These are phyloP conservation scores for Hypoxylon fuscum DNA, from an alignment of 495 filamentous ascomycete species.

Conservation along the genomic window DNA sequence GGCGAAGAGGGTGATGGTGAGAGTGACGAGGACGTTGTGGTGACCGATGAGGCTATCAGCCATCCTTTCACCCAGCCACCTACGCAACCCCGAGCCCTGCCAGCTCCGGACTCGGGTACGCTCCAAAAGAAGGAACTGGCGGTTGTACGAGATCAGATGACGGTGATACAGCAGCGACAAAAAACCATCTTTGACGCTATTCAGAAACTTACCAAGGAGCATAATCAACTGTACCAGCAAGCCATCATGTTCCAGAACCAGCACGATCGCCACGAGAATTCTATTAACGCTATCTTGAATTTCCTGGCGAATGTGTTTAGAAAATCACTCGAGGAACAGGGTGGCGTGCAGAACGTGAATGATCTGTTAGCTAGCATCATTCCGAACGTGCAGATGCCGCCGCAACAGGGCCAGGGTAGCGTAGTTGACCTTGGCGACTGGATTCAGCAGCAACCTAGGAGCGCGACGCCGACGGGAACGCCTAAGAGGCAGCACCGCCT, in stretches of 20 bases:
- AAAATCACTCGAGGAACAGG: constrained; percentile 66
- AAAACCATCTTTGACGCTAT: constrained; percentile 82
- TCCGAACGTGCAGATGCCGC: constrained; percentile 63
- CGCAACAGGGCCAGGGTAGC: constrained; percentile 60
- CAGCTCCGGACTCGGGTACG: constrained; percentile 52
- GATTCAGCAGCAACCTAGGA: constrained; percentile 55
- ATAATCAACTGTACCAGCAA: constrained; percentile 88
- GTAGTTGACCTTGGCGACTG: constrained; percentile 81
- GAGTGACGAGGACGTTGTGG: constrained; percentile 70
- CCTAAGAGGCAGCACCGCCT: constrained; percentile 58
- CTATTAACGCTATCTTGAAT: constrained; percentile 96
- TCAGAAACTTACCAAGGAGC: constrained; percentile 78
- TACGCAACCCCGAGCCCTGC: constrained; percentile 36
- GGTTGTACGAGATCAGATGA: constrained; percentile 79
- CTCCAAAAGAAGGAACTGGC: constrained; percentile 82
- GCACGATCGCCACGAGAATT: constrained; percentile 95
- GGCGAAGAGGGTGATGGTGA: constrained; percentile 76
- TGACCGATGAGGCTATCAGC: constrained; percentile 47
- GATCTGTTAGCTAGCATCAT: constrained; percentile 78
- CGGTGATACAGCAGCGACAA: constrained; percentile 84
- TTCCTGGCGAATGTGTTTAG: constrained; percentile 97
- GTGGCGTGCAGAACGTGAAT: constrained; percentile 72
- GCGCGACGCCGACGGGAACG: constrained; percentile 47
- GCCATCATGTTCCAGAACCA: constrained; percentile 87
- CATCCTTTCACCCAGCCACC: constrained; percentile 31